These are phyloP conservation scores for Pachyrhizus erosus DNA, from an alignment of 306 rosid species.

Conservation along the genomic window DNA sequence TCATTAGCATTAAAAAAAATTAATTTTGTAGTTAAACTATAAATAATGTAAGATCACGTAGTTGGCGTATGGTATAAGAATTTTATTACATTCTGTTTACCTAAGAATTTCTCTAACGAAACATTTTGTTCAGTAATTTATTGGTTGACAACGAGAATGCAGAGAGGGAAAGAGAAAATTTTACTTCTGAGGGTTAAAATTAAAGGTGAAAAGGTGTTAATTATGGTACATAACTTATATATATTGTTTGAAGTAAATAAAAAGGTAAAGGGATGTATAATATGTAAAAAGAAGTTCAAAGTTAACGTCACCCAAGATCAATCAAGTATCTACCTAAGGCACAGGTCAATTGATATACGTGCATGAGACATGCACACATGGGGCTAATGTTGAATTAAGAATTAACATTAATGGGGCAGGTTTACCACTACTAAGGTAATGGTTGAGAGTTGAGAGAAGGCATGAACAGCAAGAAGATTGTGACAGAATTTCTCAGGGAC, in stretches of 20 bases:
- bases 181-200: not conserved
- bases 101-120: not conserved
- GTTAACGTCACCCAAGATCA: not conserved
- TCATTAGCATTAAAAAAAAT: not conserved
- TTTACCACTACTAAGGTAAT: not conserved
- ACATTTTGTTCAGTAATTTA: not conserved
- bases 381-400: not conserved
- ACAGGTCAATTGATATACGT: conserved; percentile 3
- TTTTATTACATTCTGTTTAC: not conserved
- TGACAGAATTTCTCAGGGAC: conserved; percentile 36
- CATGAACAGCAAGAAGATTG: not conserved
- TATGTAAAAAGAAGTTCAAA: not conserved
- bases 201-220: not conserved
- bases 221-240: not conserved
- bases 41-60: not conserved
- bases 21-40: not conserved
- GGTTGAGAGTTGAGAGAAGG: conserved; percentile 27
- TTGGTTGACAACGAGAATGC: not conserved
- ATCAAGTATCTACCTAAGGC: not conserved
- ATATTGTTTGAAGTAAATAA: not conserved
- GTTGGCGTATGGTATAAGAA: not conserved
- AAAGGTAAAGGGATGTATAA: not conserved
- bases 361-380: conserved; percentile 52
- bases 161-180: not conserved
- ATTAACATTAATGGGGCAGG: not conserved